Percentiles rank a stretch among this genome's conserved stretches.
These are phyloP conservation scores for Daldinia sp. DNA, from an alignment of 2,329 filamentous ascomycete species.

Conservation along the genomic window DNA sequence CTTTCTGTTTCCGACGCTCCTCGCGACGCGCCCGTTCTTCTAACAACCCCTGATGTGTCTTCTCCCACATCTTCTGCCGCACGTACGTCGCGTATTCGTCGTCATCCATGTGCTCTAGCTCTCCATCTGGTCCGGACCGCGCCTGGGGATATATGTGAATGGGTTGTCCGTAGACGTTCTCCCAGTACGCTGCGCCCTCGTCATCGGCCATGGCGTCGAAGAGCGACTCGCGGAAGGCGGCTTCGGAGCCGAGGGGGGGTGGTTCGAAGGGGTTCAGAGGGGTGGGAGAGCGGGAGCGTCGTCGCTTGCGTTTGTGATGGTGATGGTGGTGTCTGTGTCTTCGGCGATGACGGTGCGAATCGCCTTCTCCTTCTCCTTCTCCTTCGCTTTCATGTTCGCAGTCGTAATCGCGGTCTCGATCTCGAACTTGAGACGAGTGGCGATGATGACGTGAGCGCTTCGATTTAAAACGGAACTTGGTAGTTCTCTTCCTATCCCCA, in stretches of 20 bases:
- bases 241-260: constrained; percentile 68
- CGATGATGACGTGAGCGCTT: constrained; percentile 43
- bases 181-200: constrained; percentile 95
- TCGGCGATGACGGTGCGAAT: constrained; percentile 33
- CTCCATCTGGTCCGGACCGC: constrained; percentile 55
- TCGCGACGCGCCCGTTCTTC: constrained; percentile 75
- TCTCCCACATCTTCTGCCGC: constrained; percentile 92
- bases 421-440: constrained; percentile 39
- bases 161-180: constrained; percentile 94
- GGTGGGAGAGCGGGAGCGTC: constrained; percentile 54
- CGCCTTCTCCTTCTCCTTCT: constrained; percentile 22
- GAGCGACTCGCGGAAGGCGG: constrained; percentile 89
- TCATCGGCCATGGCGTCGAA: constrained; percentile 98
- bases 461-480: constrained; percentile 55
- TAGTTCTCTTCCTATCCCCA: constrained; percentile 38
- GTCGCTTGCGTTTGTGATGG: constrained; percentile 43
- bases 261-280: constrained; percentile 58
- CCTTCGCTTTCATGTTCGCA: constrained; percentile 22
- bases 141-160: constrained; percentile 77
- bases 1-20: constrained; percentile 57
- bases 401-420: constrained; percentile 33
- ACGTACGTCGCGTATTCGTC: constrained; percentile 92
- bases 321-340: constrained; percentile 43
- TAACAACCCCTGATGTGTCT: constrained; percentile 82
- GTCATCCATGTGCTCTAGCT: constrained; percentile 86